Conservation (phyloP, 2,329 filamentous ascomycete genomes). For the Monosporascus sp. region DNA sequence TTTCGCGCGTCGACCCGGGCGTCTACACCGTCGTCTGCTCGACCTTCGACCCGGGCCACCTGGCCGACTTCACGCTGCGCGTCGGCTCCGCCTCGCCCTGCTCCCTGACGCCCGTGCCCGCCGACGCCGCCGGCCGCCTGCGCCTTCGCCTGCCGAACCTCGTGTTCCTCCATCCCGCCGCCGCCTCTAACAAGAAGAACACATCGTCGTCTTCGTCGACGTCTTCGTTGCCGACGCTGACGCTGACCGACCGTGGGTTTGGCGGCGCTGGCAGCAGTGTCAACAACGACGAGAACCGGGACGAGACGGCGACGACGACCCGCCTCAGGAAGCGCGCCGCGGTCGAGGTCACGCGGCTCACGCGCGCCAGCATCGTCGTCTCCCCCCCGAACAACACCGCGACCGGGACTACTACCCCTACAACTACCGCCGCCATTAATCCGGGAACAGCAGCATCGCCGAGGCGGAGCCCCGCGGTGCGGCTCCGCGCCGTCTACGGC, state of each 20-base stretch:
- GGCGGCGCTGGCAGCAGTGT: too few relatives aligned
- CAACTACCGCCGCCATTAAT: neutral
- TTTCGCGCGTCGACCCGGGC: slow-evolving; percentile 57
- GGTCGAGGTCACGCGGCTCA: slow-evolving; percentile 44
- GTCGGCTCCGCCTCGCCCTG: slow-evolving; percentile 61
- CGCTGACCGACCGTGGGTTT: too few relatives aligned
- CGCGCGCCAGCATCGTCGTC: slow-evolving; percentile 53
- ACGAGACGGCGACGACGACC: slow-evolving; percentile 38
- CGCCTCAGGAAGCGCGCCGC: slow-evolving; percentile 30
- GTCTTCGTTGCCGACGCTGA: neutral
- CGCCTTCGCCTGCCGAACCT: slow-evolving; percentile 52
- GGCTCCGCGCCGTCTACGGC: slow-evolving; percentile 65
- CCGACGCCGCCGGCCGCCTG: slow-evolving; percentile 71
- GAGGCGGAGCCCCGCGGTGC: slow-evolving; percentile 39
- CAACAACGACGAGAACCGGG: slow-evolving; percentile 8
- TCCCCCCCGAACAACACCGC: neutral
- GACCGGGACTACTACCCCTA: neutral
- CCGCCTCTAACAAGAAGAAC: slow-evolving; percentile 7
- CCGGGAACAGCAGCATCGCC: slow-evolving; percentile 5
- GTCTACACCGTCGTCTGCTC: slow-evolving; percentile 85
- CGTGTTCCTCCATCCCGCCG: slow-evolving; percentile 45
- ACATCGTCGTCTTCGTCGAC: neutral
- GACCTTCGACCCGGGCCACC: slow-evolving; percentile 78
- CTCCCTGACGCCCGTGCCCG: slow-evolving; percentile 54
- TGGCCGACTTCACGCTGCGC: slow-evolving; percentile 67